Base-by-base conservation (phyloP, 2,329 filamentous ascomycete genomes). In the Calonectria pteridis region DNA sequence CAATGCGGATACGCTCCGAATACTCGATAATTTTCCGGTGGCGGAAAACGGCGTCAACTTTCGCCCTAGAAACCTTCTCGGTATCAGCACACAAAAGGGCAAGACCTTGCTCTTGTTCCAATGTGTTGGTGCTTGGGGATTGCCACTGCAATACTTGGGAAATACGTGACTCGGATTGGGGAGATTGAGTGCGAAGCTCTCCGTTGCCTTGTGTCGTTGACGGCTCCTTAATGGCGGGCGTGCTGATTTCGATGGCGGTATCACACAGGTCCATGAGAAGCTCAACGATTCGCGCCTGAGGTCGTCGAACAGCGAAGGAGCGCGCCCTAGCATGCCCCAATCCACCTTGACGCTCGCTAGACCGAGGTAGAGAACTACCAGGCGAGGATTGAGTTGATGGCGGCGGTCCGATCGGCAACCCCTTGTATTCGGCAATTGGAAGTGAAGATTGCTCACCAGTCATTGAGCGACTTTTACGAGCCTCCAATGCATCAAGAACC, bases 91-190 rank as follows among this genome's bases (percentile, higher is more conserved):
- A 98, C n/a, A 99, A 87, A 31, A 95, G 84, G 46, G 95, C 93
- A 29, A 99, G 87, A 0, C 97, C 97, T 81, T 97, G 94, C 82
- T 98, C 96, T 82, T 98, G 95, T 75, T 99, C 97, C 20, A 98
- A 86, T 0, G 95, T 97, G 80, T 96, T 96, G 64, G 93, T 94
- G 79, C 95, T 96, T 0, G 97, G 97, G 6, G 96, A 98, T 81
- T 98, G 95, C 97, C 97, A 99, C 83, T 98, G 95, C 77, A 97
- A 84, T 7, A 99, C 96, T 84, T 99, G 97, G 1, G 94, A 94
- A 78, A 98, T 97, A 37, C 96, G 93, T 53, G 95, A 97, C 83
- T 99, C 97, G 0, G 97, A 99, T 81, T 98, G 95, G 0, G 97
- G 97, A 6, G 97, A 99, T 82, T 98, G 94, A 0, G 96, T 98